Base-by-base conservation (phyloP, 2,329 filamentous ascomycete species). In the Dichotomopilus funicola region DNA sequence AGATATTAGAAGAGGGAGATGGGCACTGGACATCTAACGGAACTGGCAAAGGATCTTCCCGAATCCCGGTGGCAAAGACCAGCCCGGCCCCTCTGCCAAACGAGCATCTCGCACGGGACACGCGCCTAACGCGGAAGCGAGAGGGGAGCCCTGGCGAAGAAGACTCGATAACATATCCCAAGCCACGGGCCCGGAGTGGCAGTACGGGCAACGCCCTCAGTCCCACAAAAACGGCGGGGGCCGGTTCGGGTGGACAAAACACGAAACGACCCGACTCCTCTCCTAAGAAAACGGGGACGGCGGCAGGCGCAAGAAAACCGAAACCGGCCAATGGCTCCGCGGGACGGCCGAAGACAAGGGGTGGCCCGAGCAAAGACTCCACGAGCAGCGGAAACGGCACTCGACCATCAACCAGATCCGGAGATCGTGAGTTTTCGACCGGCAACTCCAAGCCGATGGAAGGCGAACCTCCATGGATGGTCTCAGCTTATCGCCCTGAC, bases 391-490 rank as follows among this genome's bases (percentile, higher is more conserved):
- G 71, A 61, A 73, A 64, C 49, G 79, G 75, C 50, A 70, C 68
- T 57, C 78, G 84, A 11, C 85, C 86, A 19, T 73, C 76, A 3
- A 88, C 85, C 1, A 77, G 83, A 57, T 83, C 82, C 6, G 84
- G 83, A 19, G 81, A 81, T 54, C 64, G 83, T 31, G 81, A 81
- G 56, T 62, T 78, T 35, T 70, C 73, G 6, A 56, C 37, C 43
- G 65, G 72, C 68, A 64, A 70, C 65, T 68, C 78, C 70, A 82
- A 89, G 67, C 82, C 85, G 43, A 91, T 91, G 0, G 94, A 97
- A 75, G 94, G 94, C 19, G 92, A 97, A 53, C 91, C 94, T 8
- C 94, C 94, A 51, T 99, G 94, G 94, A 82, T 97, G 72, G 82
- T 94, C 46, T 89, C 88, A 27, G 90, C 95, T 72, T 99, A 96